Percentiles rank a stretch among this genome's conserved stretches.
These are phyloP conservation scores for Globisporangium echinulatum DNA, from an alignment of 352 stramenopile genomes.

Conservation along the genomic window DNA sequence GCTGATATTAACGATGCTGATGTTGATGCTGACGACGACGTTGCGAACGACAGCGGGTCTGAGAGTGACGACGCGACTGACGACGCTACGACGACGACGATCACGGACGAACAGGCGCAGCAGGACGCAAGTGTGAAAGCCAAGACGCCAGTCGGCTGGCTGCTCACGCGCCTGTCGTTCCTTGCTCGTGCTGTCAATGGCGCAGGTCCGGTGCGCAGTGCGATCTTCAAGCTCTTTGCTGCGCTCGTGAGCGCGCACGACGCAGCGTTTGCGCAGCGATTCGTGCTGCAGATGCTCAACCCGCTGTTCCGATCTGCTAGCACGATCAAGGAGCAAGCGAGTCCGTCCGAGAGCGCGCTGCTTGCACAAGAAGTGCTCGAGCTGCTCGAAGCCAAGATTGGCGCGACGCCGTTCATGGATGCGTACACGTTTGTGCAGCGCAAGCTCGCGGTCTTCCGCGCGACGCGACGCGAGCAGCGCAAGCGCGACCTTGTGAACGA, in stretches of 20 bases:
- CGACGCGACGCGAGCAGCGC: conserved; percentile 65
- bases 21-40: conserved; percentile 12
- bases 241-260: conserved; percentile 58
- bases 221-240: conserved; percentile 86
- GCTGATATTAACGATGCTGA: conserved; percentile 14
- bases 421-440: conserved; percentile 83
- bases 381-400: conserved; percentile 76
- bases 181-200: conserved; percentile 47
- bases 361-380: conserved; percentile 85
- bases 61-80: conserved; percentile 23
- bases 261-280: conserved; percentile 36
- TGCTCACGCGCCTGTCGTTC: conserved; percentile 82
- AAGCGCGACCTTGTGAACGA: conserved; percentile 75
- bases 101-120: conserved; percentile 29
- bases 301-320: conserved; percentile 69
- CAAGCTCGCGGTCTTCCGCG: conserved; percentile 69
- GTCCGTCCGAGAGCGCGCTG: conserved; percentile 39
- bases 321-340: conserved; percentile 43
- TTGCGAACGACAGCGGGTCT: conserved; percentile 6
- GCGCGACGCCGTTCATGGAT: conserved; percentile 61
- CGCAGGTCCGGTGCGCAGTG: conserved; percentile 50
- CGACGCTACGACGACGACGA: conserved; percentile 15
- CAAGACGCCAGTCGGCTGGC: conserved; percentile 69
- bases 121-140: conserved; percentile 40
- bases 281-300: conserved; percentile 80